Evolutionary conservation across 2,329 filamentous ascomycete species (phyloP), one percentile per base, ranked within the genome.

Genomic region (Pezicula carpinea): DNA sequence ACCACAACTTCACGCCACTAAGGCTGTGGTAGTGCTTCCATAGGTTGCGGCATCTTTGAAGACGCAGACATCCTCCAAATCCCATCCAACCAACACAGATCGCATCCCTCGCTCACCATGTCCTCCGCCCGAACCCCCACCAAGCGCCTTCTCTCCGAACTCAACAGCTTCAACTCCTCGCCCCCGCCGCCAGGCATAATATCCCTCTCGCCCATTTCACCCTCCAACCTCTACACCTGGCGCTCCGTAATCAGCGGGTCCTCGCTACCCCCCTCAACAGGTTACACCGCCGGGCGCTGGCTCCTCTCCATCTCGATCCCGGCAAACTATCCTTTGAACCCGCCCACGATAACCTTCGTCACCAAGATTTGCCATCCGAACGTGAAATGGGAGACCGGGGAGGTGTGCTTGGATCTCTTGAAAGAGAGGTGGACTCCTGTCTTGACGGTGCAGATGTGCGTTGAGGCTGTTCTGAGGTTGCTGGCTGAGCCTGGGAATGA

Each of bases 351-450:
- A 55, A 74, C 70, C 48, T 99, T 99, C 71, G 71, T 76, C n/a
- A 99, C 90, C 31, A 81, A 82, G 52, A 82, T 95, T 55, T 87
- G 89, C 60, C 90, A 96, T 71, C 83, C 91, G 40, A 96, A 96
- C 68, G 82, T 86, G 39, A 71, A 77, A 52, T 82, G 81, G 64
- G 71, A 73, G 57, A 90, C 82, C 2, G 93, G 93, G 57, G 91
- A 96, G 69, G 93, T 99, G 63, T 99, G 93, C 66, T 80, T 97
- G 22, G 93, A 96, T 63, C 76, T 97, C 52, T 75, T 99, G 50
- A 77, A 78, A 62, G 77, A 84, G 46, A 77, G 78, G 15, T 97
- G 92, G 92, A 86, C 87, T 49, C 88, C 91, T 1, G 83, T 89
- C 15, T 93, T 96, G 67, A 91, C 85, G 34, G 77, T 97, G 77